Evolutionary conservation across 208 protist genomes (phyloP), one percentile per base, ranked within the genome.

Genomic region (Plasmodiophora brassicae): DNA sequence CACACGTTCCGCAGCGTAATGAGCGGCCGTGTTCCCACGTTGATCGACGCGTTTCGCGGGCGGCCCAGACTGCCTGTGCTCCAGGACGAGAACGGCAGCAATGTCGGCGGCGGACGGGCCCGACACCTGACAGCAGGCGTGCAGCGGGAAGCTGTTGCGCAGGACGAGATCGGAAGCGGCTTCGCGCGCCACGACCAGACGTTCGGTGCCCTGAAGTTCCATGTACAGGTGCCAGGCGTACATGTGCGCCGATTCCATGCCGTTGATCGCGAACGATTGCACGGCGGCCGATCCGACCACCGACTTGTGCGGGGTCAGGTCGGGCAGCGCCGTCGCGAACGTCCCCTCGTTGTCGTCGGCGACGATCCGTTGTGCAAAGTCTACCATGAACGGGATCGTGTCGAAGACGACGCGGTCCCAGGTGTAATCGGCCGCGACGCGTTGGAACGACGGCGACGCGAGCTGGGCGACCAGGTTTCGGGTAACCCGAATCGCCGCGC

Each of bases 221-320:
- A 78, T 78, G 65, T 78, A 78, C n/a, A 78, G n/a, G n/a, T 78
- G 65, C 65, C 65, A 78, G 65, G 65, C 65, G n/a, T 38, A 78
- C 14, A 78, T 5, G 10, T 78, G 32, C 32, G 41, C 65, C 10
- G 65, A 78, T 44, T 78, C 41, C 32, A 14, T 32, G 25, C 50
- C 50, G 25, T 14, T 57, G 20, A 25, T 57, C 50, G 25, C 20
- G 25, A 28, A 25, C 14, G 50, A 57, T n/a, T n/a, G n/a, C 50
- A 57, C 25, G 50, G 14, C 25, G 14, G 50, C 50, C 25, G 50
- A 25, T 57, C 14, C 25, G 14, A 32, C n/a, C n/a, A 78, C 5
- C 65, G 65, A 44, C 65, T 5, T 5, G 5, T 38, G 65, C 5
- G 65, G 65, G 20, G 41, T 14, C 5, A 78, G n/a, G n/a, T 32